phyloP scores from a whole-genome alignment of 306 rosid species.

The Acmispon strigosus region DNA sequence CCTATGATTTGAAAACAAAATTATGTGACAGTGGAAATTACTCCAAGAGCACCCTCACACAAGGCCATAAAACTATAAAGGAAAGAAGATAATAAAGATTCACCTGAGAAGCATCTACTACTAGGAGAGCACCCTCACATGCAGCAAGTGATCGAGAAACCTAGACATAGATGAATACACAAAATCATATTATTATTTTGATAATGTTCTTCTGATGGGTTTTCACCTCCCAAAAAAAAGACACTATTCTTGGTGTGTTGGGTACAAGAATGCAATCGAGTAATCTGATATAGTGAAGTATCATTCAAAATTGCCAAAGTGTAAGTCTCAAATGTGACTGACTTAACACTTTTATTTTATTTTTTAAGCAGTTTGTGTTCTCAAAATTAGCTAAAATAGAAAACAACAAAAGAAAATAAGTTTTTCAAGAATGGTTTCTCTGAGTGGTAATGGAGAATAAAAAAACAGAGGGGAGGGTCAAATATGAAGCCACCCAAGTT shows the following conservation, averaged over 20 bases:
- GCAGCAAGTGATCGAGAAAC: slow-evolving; percentile 96
- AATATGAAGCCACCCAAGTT: neutral
- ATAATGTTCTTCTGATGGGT: neutral
- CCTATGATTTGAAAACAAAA: slow-evolving; percentile 39
- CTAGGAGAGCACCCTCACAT: slow-evolving; percentile 93
- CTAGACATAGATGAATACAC: slow-evolving; percentile 32
- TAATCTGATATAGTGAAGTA: neutral
- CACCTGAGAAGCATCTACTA: slow-evolving; percentile 97
- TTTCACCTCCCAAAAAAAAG: neutral
- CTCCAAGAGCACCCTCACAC: neutral
- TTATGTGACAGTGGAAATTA: neutral
- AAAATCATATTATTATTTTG: neutral
- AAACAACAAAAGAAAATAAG: neutral
- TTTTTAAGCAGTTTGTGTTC: neutral
- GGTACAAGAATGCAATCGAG: neutral
- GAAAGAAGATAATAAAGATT: slow-evolving; percentile 8
- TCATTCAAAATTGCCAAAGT: neutral
- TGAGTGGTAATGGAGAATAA: neutral
- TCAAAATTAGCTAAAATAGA: neutral
- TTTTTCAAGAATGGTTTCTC: slow-evolving; percentile 1
- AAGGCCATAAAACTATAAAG: slow-evolving; percentile 2
- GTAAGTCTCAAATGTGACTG: neutral
- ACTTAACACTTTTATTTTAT: neutral
- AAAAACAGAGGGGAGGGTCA: neutral
- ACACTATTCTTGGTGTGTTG: neutral